These are phyloP conservation scores for Fusarium pseudoanthophilum DNA, from an alignment of 2,329 filamentous ascomycete species.

Conservation along the genomic window DNA sequence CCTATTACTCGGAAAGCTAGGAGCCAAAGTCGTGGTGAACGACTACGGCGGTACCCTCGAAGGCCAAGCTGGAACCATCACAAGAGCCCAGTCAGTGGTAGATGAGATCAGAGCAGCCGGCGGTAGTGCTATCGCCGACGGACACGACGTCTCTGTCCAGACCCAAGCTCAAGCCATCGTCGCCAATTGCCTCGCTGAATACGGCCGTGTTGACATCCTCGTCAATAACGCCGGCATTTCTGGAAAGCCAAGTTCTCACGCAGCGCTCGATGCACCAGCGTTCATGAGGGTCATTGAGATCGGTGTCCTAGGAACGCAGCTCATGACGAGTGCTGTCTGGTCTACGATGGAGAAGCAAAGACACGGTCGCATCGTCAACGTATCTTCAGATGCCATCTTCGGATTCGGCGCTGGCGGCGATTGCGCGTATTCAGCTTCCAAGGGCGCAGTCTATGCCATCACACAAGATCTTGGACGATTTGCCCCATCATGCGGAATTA, in stretches of 20 bases:
- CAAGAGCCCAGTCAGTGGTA: background rate
- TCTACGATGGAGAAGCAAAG: conserved; percentile 25
- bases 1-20: background rate
- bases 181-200: background rate
- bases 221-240: conserved; percentile 25
- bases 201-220: background rate
- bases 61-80: background rate
- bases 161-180: background rate
- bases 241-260: conserved; percentile 17
- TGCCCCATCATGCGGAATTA: conserved; percentile 17
- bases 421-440: conserved; percentile 19
- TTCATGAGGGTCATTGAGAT: conserved; percentile 32
- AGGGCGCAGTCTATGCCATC: conserved; percentile 22
- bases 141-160: background rate
- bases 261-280: background rate
- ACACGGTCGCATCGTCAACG: conserved; percentile 12
- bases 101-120: background rate
- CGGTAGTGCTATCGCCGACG: background rate
- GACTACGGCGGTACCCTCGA: background rate
- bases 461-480: conserved; percentile 27
- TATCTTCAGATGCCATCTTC: conserved; percentile 28
- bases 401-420: conserved; percentile 36
- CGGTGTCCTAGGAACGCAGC: conserved; percentile 10
- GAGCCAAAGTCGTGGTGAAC: background rate
- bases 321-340: conserved; percentile 34